phyloP scores from a whole-genome alignment of 176 grass and related monocot genomes.

The Eragrostis nindensis region DNA sequence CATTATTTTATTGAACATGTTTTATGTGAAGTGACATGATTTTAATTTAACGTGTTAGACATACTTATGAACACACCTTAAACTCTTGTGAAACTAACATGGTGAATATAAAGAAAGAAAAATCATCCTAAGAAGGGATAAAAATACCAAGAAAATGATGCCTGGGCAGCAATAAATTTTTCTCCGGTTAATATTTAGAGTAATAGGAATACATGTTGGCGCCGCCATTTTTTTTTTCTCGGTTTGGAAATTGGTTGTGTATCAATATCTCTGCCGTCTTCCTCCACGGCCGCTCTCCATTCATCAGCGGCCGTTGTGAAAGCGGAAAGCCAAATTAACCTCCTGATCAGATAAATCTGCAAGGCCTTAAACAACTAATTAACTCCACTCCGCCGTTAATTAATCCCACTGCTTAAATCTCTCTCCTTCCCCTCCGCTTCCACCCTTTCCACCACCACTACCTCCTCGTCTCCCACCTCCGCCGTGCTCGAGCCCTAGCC shows the following conservation, averaged over 20 bases:
- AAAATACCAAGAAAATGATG: not conserved
- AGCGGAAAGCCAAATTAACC: not conserved
- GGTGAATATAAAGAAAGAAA: not conserved
- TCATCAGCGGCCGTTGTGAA: not conserved
- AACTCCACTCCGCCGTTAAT: slow-evolving; percentile 34
- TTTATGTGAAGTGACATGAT: not conserved
- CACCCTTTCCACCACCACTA: not conserved
- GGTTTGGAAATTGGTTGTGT: not conserved
- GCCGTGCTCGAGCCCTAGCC: slow-evolving; percentile 45
- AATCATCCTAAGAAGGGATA: too few species aligned
- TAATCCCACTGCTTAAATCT: slow-evolving; percentile 42
- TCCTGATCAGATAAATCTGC: not conserved
- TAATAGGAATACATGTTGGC: too few species aligned
- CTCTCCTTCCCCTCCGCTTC: slow-evolving; percentile 36
- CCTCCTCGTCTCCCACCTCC: slow-evolving; percentile 35
- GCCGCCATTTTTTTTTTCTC: too few species aligned
- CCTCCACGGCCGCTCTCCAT: not conserved
- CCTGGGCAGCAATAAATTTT: not conserved
- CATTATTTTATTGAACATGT: not conserved
- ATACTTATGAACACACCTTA: not conserved
- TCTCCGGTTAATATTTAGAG: too few species aligned
- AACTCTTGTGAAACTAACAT: not conserved
- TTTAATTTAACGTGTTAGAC: not conserved
- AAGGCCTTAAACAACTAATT: slow-evolving; percentile 35
- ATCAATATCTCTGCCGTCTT: not conserved